Evolutionary conservation across 2,329 filamentous ascomycete species (phyloP).

Genomic region (Cryphonectria carpinicola): DNA sequence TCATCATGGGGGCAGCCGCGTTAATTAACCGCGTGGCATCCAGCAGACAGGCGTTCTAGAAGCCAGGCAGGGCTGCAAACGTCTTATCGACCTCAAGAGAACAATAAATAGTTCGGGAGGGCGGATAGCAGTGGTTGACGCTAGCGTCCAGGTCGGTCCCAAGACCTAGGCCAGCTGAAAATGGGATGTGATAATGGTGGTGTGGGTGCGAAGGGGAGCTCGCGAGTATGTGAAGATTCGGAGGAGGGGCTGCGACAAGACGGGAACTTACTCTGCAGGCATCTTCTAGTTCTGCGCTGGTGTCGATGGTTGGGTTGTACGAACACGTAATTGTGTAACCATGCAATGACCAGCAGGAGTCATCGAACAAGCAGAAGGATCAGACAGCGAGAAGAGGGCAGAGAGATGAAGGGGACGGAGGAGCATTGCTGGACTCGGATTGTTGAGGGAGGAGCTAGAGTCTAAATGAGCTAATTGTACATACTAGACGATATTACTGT

Average conservation of each 20-base stretch:
- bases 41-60: neutral
- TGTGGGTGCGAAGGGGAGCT: neutral
- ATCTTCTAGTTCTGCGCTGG: slow-evolving; percentile 19
- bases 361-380: neutral
- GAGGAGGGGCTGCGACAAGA: slow-evolving; percentile 13
- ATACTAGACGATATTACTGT: neutral
- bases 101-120: neutral
- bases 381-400: neutral
- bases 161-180: slow-evolving; percentile 5
- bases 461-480: slow-evolving; percentile 14
- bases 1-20: neutral
- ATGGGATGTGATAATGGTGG: neutral
- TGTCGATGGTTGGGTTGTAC: neutral
- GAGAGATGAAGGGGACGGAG: neutral
- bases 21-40: neutral
- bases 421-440: neutral
- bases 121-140: slow-evolving; percentile 6
- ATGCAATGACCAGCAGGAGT: neutral
- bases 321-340: neutral
- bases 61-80: neutral
- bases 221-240: slow-evolving; percentile 4
- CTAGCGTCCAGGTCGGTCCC: slow-evolving; percentile 4
- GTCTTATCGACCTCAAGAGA: neutral
- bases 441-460: neutral
- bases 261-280: slow-evolving; percentile 26